A percentile compares a stretch with the other conserved stretches of the same genome.
Evolutionary conservation across 192 early-diverging fungal species (phyloP).

Genomic region (Gamsiella multidivaricata): DNA sequence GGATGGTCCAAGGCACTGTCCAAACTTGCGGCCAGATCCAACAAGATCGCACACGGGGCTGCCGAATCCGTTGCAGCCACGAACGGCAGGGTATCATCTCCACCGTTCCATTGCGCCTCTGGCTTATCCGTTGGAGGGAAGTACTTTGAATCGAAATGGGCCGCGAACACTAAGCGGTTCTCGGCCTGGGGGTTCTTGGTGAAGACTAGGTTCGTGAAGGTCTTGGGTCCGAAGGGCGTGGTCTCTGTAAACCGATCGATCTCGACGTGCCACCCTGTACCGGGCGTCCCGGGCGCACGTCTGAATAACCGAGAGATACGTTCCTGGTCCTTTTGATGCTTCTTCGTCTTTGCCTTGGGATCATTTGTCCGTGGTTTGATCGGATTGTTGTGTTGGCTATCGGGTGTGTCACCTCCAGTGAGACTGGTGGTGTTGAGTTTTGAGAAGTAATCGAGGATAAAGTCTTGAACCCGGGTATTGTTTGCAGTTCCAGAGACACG

Average conservation of each 20-base stretch:
- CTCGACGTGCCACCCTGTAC: slow-evolving; percentile 79
- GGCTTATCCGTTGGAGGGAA: slow-evolving; percentile 58
- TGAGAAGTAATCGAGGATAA: slow-evolving; percentile 73
- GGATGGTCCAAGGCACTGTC: slow-evolving; percentile 66
- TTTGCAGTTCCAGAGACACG: slow-evolving; percentile 82
- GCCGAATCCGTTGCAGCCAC: slow-evolving; percentile 93
- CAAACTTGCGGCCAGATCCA: slow-evolving; percentile 83
- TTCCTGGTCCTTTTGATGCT: neutral
- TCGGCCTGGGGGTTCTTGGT: slow-evolving; percentile 84
- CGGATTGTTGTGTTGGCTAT: neutral
- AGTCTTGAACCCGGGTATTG: slow-evolving; percentile 75
- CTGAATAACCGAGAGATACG: neutral
- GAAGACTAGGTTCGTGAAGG: slow-evolving; percentile 90
- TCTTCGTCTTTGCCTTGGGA: slow-evolving; percentile 5
- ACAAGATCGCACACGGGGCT: slow-evolving; percentile 88
- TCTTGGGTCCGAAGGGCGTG: slow-evolving; percentile 82
- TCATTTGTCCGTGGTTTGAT: neutral
- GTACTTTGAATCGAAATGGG: slow-evolving; percentile 95
- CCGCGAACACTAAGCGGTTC: slow-evolving; percentile 84
- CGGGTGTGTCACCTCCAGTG: neutral
- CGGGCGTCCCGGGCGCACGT: slow-evolving; percentile 1
- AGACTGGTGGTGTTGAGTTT: slow-evolving; percentile 55
- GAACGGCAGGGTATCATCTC: slow-evolving; percentile 66
- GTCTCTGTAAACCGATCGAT: slow-evolving; percentile 77
- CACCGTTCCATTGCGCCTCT: slow-evolving; percentile 16